Conservation (phyloP, 78 protist genomes). For the Pigoraptor vietnamica region DNA sequence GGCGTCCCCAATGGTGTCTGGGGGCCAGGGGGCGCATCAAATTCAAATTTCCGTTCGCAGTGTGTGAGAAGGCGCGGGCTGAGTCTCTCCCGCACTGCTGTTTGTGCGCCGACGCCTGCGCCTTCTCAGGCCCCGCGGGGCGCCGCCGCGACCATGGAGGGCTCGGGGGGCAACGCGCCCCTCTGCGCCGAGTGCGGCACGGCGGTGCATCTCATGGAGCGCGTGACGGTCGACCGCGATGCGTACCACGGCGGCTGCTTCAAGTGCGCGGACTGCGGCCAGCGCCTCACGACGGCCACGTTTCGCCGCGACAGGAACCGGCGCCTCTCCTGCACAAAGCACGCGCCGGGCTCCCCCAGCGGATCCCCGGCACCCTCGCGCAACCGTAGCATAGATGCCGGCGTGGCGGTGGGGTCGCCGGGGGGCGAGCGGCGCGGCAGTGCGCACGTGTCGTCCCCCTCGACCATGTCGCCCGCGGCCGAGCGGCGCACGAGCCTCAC, state of each 20-base stretch:
- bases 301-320: neutral
- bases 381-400: neutral
- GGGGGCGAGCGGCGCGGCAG: too few relatives aligned
- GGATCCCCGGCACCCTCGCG: neutral
- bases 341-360: neutral
- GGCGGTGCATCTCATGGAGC: neutral
- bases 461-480: neutral
- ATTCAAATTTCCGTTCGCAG: too few relatives aligned
- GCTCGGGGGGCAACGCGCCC: neutral
- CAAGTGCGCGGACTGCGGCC: neutral
- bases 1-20: too few relatives aligned
- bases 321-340: neutral
- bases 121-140: too few relatives aligned
- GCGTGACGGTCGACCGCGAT: neutral
- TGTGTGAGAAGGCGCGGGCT: too few relatives aligned
- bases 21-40: too few relatives aligned
- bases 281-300: neutral
- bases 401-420: too few relatives aligned
- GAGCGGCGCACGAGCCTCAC: neutral
- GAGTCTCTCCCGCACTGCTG: too few relatives aligned
- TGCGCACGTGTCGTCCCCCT: neutral
- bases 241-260: neutral
- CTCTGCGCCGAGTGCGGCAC: neutral
- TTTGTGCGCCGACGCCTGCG: too few relatives aligned
- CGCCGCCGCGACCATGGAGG: neutral